These are phyloP conservation scores for Euryodendron excelsum DNA, from an alignment of 148 eudicot species.

Conservation along the genomic window DNA sequence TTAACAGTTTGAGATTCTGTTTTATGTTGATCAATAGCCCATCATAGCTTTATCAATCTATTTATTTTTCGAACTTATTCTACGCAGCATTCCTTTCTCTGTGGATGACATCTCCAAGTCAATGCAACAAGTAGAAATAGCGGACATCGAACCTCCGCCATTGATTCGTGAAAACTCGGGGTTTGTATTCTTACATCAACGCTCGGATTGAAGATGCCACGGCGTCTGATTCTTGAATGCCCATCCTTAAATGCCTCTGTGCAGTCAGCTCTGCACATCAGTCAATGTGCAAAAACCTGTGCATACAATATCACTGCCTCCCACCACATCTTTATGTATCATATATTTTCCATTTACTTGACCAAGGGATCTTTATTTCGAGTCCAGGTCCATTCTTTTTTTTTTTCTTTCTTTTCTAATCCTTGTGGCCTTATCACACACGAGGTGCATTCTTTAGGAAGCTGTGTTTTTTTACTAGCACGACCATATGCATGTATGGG, in stretches of 20 bases:
- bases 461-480: neutral
- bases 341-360: constrained; percentile 8
- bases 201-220: constrained; percentile 33
- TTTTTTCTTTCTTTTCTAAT: constrained; percentile 1
- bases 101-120: constrained; percentile 93
- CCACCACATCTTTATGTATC: constrained; percentile 15
- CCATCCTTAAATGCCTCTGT: constrained; percentile 1
- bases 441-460: constrained; percentile 28
- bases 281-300: constrained; percentile 20
- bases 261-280: constrained; percentile 7
- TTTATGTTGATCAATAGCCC: neutral
- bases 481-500: constrained; percentile 13
- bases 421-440: constrained; percentile 16
- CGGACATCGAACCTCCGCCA: constrained; percentile 80
- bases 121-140: constrained; percentile 60
- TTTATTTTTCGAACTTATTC: neutral
- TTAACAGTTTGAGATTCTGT: neutral
- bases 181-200: constrained; percentile 72
- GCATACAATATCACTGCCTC: constrained; percentile 20
- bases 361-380: constrained; percentile 5
- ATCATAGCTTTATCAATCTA: neutral
- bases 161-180: constrained; percentile 88
- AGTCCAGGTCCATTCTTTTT: constrained; percentile 29
- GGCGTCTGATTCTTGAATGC: neutral
- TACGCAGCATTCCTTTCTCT: constrained; percentile 88